phyloP scores from a whole-genome alignment of 345 rosid genomes.

The Ceriops tagal region DNA sequence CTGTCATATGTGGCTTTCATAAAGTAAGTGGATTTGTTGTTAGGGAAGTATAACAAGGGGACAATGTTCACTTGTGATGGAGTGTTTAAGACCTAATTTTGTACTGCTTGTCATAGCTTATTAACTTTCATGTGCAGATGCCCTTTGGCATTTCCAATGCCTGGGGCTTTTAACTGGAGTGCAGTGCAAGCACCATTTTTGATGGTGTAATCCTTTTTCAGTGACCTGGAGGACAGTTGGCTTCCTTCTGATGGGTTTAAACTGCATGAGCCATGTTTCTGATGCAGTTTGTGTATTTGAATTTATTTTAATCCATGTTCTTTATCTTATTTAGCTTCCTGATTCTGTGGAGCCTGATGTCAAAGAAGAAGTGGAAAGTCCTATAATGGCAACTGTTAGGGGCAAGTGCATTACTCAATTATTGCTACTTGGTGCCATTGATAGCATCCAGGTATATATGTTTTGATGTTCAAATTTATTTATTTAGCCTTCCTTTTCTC shows the following conservation, averaged over 20 bases:
- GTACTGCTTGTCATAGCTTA: background rate
- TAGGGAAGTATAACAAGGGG: background rate
- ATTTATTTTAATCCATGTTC: background rate
- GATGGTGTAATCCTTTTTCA: too few species aligned
- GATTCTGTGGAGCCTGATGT: conserved; percentile 48
- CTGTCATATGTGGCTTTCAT: background rate
- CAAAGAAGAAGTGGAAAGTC: conserved; percentile 74
- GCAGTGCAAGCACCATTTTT: too few species aligned
- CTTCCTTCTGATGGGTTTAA: background rate
- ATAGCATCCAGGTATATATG: conserved; percentile 72
- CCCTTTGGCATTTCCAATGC: background rate
- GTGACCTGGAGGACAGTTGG: too few species aligned
- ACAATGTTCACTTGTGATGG: background rate
- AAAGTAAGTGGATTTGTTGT: background rate
- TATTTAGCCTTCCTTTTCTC: background rate
- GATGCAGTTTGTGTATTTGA: conserved; percentile 1
- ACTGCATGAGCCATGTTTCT: background rate
- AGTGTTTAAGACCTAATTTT: background rate
- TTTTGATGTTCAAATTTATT: background rate
- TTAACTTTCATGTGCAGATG: background rate
- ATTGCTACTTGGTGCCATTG: conserved; percentile 76
- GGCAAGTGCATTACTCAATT: conserved; percentile 90
- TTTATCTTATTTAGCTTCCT: conserved; percentile 44
- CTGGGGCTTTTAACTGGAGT: too few species aligned
- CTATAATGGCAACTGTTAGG: conserved; percentile 64